Conservation (phyloP, 352 stramenopile genomes). For the Phytophthora cryptogea region DNA sequence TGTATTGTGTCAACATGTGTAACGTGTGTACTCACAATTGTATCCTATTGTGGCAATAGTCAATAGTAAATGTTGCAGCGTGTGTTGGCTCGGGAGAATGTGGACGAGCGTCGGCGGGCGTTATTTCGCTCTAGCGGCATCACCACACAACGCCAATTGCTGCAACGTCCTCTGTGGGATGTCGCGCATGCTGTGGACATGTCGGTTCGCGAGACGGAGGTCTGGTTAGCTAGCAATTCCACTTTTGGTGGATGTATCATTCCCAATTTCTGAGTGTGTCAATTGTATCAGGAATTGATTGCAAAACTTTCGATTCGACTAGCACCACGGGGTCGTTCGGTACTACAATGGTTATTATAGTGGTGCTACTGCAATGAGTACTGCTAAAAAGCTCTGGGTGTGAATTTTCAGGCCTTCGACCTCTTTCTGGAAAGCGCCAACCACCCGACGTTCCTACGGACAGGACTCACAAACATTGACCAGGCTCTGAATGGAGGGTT, state of each 20-base stretch:
- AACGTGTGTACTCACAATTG: neutral
- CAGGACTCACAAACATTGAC: constrained; percentile 62
- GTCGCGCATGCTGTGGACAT: constrained; percentile 67
- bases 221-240: constrained; percentile 19
- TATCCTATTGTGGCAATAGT: constrained; percentile 8
- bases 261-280: constrained; percentile 7
- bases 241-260: constrained; percentile 3
- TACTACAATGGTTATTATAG: constrained; percentile 14
- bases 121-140: constrained; percentile 61
- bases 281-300: constrained; percentile 50
- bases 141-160: constrained; percentile 52
- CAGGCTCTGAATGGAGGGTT: constrained; percentile 68
- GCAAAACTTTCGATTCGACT: constrained; percentile 58
- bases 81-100: constrained; percentile 54
- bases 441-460: constrained; percentile 66
- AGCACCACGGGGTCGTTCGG: constrained; percentile 45
- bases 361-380: neutral
- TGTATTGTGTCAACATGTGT: constrained; percentile 4
- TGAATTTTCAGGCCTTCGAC: constrained; percentile 59
- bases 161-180: constrained; percentile 62
- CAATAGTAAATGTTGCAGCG: constrained; percentile 58
- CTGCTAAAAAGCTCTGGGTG: constrained; percentile 14
- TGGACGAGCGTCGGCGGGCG: constrained; percentile 48
- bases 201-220: constrained; percentile 61
- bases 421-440: constrained; percentile 80